Evolutionary conservation across 495 filamentous ascomycete genomes (phyloP).

Genomic region (Extremus antarcticus): DNA sequence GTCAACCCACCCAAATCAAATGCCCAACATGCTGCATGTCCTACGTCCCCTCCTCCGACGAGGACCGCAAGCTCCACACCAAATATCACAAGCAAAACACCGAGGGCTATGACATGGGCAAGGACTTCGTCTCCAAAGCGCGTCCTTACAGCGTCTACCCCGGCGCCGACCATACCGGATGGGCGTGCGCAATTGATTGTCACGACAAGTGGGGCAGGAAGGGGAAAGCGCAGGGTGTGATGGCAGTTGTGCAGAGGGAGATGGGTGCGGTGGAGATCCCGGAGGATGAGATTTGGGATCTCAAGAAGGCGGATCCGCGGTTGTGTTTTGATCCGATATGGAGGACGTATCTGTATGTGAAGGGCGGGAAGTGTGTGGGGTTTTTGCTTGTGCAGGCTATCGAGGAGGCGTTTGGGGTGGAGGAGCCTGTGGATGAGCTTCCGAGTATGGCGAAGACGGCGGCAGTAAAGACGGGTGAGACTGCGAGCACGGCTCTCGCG

Average conservation of each 20-base stretch:
- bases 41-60: slow-evolving; percentile 54
- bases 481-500: background rate
- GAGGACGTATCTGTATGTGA: slow-evolving; percentile 54
- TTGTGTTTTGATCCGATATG: background rate
- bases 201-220: slow-evolving; percentile 33
- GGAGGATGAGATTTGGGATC: slow-evolving; percentile 50
- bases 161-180: slow-evolving; percentile 25
- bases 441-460: slow-evolving; percentile 7
- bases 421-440: slow-evolving; percentile 24
- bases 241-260: slow-evolving; percentile 58
- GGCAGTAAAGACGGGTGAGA: slow-evolving; percentile 12
- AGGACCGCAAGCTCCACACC: slow-evolving; percentile 54
- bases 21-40: slow-evolving; percentile 61
- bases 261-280: slow-evolving; percentile 51
- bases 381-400: slow-evolving; percentile 58
- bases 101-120: slow-evolving; percentile 53
- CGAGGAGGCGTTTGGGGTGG: slow-evolving; percentile 43
- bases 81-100: slow-evolving; percentile 59
- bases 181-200: slow-evolving; percentile 10
- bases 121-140: slow-evolving; percentile 26
- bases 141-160: slow-evolving; percentile 5
- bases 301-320: background rate
- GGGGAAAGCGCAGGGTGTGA: slow-evolving; percentile 48
- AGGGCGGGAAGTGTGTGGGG: slow-evolving; percentile 53
- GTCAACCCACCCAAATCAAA: slow-evolving; percentile 45